These are phyloP conservation scores for Blastobotrys niveus DNA, from an alignment of 1,139 yeast genomes.

Conservation along the genomic window DNA sequence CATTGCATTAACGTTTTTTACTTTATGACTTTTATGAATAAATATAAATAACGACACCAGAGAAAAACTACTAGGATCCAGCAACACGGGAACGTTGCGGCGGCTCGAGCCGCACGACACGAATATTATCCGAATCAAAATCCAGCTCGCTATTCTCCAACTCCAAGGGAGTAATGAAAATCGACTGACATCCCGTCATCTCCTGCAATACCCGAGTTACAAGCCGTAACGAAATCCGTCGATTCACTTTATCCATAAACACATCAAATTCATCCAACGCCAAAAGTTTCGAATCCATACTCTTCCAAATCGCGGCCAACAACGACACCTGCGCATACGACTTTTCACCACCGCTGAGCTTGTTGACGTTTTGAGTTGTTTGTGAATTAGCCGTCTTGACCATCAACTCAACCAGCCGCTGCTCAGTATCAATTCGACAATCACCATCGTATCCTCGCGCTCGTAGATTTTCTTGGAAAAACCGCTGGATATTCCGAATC, in stretches of 20 bases:
- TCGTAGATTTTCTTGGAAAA: slow-evolving; percentile 27
- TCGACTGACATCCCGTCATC: slow-evolving; percentile 69
- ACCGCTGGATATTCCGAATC: slow-evolving; percentile 1
- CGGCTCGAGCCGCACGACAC: slow-evolving; percentile 64
- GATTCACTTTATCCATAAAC: slow-evolving; percentile 91
- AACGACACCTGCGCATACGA: slow-evolving; percentile 89
- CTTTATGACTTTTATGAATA: too few relatives aligned
- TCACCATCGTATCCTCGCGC: slow-evolving; percentile 71
- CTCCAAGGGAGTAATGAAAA: slow-evolving; percentile 92
- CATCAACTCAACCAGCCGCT: slow-evolving; percentile 33
- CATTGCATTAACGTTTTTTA: too few relatives aligned
- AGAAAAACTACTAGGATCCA: background rate
- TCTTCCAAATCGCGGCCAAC: slow-evolving; percentile 84
- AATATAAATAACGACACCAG: background rate
- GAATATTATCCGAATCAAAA: slow-evolving; percentile 53
- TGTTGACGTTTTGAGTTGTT: slow-evolving; percentile 65
- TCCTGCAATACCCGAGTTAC: slow-evolving; percentile 61
- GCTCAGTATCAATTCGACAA: slow-evolving; percentile 53
- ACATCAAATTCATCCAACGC: slow-evolving; percentile 98
- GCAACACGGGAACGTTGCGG: slow-evolving; percentile 35
- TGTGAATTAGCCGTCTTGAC: slow-evolving; percentile 42
- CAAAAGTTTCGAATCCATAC: slow-evolving; percentile 79
- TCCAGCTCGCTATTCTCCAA: slow-evolving; percentile 61
- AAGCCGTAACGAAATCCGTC: slow-evolving; percentile 71
- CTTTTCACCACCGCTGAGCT: slow-evolving; percentile 95